These are phyloP conservation scores for Trichoderma semiorbis DNA, from an alignment of 2,329 filamentous ascomycete species.

Conservation along the genomic window DNA sequence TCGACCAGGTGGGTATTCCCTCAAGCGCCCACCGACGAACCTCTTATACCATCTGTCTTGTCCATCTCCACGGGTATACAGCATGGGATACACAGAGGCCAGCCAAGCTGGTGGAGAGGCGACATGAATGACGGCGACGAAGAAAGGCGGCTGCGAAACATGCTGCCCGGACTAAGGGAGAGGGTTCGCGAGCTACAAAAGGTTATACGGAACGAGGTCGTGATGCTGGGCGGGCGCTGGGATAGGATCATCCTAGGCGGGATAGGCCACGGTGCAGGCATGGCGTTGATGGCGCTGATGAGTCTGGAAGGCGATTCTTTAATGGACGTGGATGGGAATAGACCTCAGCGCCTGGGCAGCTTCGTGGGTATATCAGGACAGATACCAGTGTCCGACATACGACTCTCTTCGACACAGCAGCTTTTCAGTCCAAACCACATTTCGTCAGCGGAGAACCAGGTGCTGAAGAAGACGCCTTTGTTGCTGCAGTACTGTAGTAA, in stretches of 20 bases:
- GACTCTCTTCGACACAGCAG: background rate
- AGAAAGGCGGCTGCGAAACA: background rate
- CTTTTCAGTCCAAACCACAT: background rate
- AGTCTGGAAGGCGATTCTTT: background rate
- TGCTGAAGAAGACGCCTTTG: conserved; percentile 3
- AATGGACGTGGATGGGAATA: background rate
- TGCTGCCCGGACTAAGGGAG: background rate
- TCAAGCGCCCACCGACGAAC: conserved; percentile 11
- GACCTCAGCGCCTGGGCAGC: background rate
- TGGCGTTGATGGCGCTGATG: background rate
- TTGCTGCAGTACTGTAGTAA: background rate
- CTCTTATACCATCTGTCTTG: background rate
- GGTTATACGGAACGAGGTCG: background rate
- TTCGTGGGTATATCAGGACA: conserved; percentile 8
- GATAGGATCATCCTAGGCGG: conserved; percentile 7
- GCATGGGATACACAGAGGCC: background rate
- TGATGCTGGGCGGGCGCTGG: background rate
- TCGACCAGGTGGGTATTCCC: conserved; percentile 16
- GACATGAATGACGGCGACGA: background rate
- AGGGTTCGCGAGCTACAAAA: background rate
- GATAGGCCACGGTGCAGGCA: conserved; percentile 4
- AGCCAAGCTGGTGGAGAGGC: conserved; percentile 1
- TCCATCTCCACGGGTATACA: conserved; percentile 11
- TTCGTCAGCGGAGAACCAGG: background rate
- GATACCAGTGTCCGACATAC: background rate